Evolutionary conservation across 345 rosid species (phyloP), one percentile per base, ranked within the genome.

Genomic region (Salix purpurea): DNA sequence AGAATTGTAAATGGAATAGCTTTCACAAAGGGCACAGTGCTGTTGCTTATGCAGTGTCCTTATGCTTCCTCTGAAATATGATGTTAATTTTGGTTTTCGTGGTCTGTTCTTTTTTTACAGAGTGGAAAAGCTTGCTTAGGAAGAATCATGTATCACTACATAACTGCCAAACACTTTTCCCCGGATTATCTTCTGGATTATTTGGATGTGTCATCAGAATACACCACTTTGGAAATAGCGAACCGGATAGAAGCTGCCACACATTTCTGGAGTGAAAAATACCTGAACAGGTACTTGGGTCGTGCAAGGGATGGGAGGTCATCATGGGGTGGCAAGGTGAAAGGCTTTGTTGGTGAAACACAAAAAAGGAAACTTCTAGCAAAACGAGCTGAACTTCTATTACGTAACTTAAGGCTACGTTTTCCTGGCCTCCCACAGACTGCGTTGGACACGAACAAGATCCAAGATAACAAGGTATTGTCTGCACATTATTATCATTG

Each of bases 111-210:
- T 4, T 54, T 19, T 6, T 82, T 69, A 68, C 88, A 85, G 88
- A 78, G 66, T n/a, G 86, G 83, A 70, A 81, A 81, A 74, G 76
- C 82, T 64, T 85, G 84, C 73, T 72, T 85, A 16, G 83, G 86
- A 3, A 84, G 83, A 62, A 72, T 40, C n/a, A 71, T 83, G 52
- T 83, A 83, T 69, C 73, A 69, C 11, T 79, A 81, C 73, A 50
- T 85, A 72, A 74, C 85, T 16, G 76, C 83, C 32, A 67, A 79
- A 60, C 73, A 65, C 42, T 85, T 85, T 76, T 83, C 82, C 66
- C 78, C 86, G 7, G 85, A 81, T 56, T 24, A 65, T 44, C 79
- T 83, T 69, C 80, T 85, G 36, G 86, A 81, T 79, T 76, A 72
- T 80, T 78, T 78, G 16, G 81, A 78, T 42, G 73, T 78, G 44